Evolutionary conservation across 2,329 filamentous ascomycete genomes (phyloP).

Genomic region (Diaporthe sp.): DNA sequence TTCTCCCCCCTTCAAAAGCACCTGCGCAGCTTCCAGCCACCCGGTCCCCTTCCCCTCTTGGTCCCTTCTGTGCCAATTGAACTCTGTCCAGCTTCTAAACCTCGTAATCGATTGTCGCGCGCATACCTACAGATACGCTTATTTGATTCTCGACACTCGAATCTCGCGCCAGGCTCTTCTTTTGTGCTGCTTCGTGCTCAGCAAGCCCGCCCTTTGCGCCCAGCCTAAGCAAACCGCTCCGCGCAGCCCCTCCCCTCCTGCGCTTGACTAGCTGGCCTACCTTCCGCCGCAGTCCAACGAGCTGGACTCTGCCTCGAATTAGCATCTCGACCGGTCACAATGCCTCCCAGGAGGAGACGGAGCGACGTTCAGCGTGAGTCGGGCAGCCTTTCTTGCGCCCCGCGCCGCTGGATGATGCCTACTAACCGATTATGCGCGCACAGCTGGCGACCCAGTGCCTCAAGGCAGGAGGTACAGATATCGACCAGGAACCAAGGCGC

Average conservation of each 20-base stretch:
- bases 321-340: conserved; percentile 7
- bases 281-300: not conserved
- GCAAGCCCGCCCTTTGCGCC: conserved; percentile 31
- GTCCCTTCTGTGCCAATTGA: not conserved
- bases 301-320: not conserved
- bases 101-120: not conserved
- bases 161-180: not conserved
- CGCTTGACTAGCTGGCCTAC: not conserved
- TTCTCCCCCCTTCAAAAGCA: conserved; percentile 18
- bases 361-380: conserved; percentile 58
- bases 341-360: conserved; percentile 45
- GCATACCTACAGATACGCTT: not conserved
- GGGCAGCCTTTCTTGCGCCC: not conserved
- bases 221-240: conserved; percentile 30
- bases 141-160: conserved; percentile 3
- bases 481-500: conserved; percentile 84
- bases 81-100: not conserved
- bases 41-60: not conserved
- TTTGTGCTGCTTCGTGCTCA: not conserved
- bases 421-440: conserved; percentile 45
- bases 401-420: conserved; percentile 3
- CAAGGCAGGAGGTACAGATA: conserved; percentile 74
- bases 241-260: conserved; percentile 31
- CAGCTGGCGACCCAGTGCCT: conserved; percentile 82
- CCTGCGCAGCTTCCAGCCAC: conserved; percentile 19